Evolutionary conservation across 1,284 basidiomycete species (phyloP).

Genomic region (Pholiota adiposa): DNA sequence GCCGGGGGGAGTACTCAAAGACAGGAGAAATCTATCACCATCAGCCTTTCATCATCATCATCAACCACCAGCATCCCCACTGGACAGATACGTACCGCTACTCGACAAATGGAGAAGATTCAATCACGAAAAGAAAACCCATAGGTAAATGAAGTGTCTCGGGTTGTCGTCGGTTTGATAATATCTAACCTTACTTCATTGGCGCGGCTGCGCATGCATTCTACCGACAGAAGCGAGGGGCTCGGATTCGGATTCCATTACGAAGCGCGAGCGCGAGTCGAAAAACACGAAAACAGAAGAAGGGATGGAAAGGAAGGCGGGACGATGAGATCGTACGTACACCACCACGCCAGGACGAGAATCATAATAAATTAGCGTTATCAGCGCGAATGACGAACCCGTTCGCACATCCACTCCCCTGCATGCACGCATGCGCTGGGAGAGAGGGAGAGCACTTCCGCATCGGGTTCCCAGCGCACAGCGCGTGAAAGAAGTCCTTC

Average conservation of each 20-base stretch:
- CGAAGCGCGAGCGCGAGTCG: no score
- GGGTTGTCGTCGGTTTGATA: conserved; percentile 6
- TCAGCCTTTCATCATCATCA: not conserved
- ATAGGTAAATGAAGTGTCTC: conserved; percentile 1
- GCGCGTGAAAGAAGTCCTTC: not conserved
- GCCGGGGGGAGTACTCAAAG: not conserved
- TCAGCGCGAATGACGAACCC: not conserved
- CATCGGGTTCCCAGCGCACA: not conserved
- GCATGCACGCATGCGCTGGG: not conserved
- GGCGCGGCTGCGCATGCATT: conserved; percentile 3
- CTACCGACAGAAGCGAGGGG: not conserved
- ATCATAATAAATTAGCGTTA: not conserved
- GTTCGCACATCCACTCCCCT: no score
- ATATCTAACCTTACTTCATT: not conserved
- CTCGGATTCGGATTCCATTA: no score
- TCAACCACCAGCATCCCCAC: not conserved
- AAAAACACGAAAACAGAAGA: not conserved
- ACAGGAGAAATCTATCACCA: not conserved
- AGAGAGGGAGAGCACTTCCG: not conserved
- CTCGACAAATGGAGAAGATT: not conserved
- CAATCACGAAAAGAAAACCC: not conserved
- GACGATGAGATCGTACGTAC: conserved; percentile 5
- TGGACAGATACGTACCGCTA: not conserved
- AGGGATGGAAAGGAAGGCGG: not conserved
- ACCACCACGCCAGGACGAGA: no score